Evolutionary conservation across 73 alveolate genomes (phyloP), one percentile per base, ranked within the genome.

Genomic region (Breviolum minutum): DNA sequence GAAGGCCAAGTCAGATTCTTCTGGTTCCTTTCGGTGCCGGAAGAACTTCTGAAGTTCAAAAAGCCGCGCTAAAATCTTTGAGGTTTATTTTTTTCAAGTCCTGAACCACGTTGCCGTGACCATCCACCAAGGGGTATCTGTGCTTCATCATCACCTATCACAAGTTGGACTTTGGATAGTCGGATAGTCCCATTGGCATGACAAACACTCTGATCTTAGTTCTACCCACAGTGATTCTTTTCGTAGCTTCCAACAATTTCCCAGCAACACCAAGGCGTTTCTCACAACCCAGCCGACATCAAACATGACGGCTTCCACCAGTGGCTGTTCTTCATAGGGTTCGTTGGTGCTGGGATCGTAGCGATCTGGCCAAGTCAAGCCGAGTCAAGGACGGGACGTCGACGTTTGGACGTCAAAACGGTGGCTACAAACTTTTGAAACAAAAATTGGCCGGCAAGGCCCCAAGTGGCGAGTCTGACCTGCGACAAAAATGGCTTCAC

Each of bases 391-490:
- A 71, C n/a, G n/a, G 17, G 29, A 40, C 54, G 30, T 24, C 82
- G 16, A 10, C 29, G 82, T 19, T 40, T 3, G 26, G 20, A 73
- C 48, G 82, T 40, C n/a, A 14, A 71, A 5, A 11, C n/a, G n/a
- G n/a, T n/a, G n/a, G n/a, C n/a, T n/a, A n/a, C 74, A 66, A 66
- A 11, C 7, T 20, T 29, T 13, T 5, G 22, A 11, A 29, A 27
- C 19, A 79, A 16, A 81, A 81, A 16, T 19, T 81, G 48, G 92
- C 92, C 92, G 22, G 92, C 74, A 19, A 83, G 22, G 61, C 92
- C 92, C 92, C 92, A 83, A 8, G 70, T 83, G 92, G 92, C 92
- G 16, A 83, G 40, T n/a, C 92, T 32, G 48, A 83, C 92, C 92
- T 83, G 13, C 9, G 74, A 22, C 2, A 27, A 4, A 48, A 13